Base-by-base conservation (phyloP, 176 grass and related monocot species). In the Poa pratensis region DNA sequence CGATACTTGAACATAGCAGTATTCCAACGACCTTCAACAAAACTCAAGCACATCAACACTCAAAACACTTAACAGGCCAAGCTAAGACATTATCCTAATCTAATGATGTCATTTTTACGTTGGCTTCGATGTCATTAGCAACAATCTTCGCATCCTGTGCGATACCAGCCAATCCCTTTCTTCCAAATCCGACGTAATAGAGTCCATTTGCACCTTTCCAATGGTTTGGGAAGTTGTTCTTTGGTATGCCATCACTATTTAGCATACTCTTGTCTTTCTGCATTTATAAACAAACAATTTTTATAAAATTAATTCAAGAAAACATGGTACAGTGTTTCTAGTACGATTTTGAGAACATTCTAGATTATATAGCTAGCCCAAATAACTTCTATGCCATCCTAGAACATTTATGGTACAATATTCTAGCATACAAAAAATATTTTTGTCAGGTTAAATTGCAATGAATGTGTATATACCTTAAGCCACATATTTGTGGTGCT, bases 131-230 rank as follows among this genome's bases (percentile, higher is more conserved):
- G 59, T 94, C 94, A 59, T 45, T 82, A 16, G 91, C 89, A 35
- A 94, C 79, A 0, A 23, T 90, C 55, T 78, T 57, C 2, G 91
- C 87, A 53, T 97, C 91, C 59, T 37, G 45, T 9, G 84, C 76
- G 16, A 91, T 86, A 9, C 94, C 91, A 73, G 78, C 24, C 28
- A 97, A 6, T 17, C 91, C 94, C 37, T 53, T 91, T 75, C 80
- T 88, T 2, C 54, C 84, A 40, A 97, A 83, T 9, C 89, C 94
- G 18, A 86, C 82, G 52, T 59, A 88, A 45, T 94, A 97, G 16
- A 94, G 37, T 64, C 94, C 89, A 4, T 90, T 90, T 42, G 16
- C 28, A 51, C 94, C 91, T 82, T 94, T 94, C 94, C 89, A 94
- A 5, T 94, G 91, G 46, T 94, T 26, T 19, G 92, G 87, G 69